phyloP scores from a whole-genome alignment of 2,329 filamentous ascomycete species.

The Tetracladium maxilliforme region DNA sequence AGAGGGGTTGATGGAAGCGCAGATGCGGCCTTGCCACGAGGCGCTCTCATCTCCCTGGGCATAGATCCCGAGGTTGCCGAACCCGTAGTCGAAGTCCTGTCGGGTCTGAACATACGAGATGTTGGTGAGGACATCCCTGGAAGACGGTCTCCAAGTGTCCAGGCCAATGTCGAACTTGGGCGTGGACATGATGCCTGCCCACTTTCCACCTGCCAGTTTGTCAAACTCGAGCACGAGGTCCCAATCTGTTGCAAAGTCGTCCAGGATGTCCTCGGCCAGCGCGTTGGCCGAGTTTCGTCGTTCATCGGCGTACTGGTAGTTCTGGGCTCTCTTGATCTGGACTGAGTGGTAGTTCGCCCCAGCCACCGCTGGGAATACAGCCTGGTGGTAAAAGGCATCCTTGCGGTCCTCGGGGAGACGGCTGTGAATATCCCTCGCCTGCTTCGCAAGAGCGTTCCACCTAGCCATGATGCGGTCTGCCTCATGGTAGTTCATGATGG shows the following conservation, averaged over 20 bases:
- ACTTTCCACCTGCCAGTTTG: conserved; percentile 21
- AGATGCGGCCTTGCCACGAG: conserved; percentile 17
- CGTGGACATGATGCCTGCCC: conserved; percentile 22
- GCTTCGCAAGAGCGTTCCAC: conserved; percentile 30
- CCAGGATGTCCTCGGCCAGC: conserved; percentile 18
- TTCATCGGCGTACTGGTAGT: conserved; percentile 25
- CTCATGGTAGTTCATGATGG: conserved; percentile 43
- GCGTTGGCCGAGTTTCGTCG: conserved; percentile 23
- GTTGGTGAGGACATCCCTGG: conserved; percentile 29
- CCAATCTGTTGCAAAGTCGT: conserved; percentile 22
- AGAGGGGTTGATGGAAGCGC: conserved; percentile 22
- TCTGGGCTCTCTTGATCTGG: conserved; percentile 27
- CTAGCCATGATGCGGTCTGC: conserved; percentile 35
- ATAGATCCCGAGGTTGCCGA: conserved; percentile 30
- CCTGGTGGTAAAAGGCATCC: conserved; percentile 43
- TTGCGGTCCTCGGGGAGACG: conserved; percentile 24
- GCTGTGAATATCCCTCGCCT: conserved; percentile 28
- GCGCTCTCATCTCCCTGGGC: conserved; percentile 22
- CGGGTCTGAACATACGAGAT: conserved; percentile 31
- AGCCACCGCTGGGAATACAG: conserved; percentile 44
- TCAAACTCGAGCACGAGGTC: conserved; percentile 22
- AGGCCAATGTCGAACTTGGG: conserved; percentile 23
- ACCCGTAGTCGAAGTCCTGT: conserved; percentile 28
- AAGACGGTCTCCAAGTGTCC: conserved; percentile 28
- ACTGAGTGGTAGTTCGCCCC: conserved; percentile 35